phyloP scores from a whole-genome alignment of 176 grass and related monocot genomes.

The Juncus effusus region DNA sequence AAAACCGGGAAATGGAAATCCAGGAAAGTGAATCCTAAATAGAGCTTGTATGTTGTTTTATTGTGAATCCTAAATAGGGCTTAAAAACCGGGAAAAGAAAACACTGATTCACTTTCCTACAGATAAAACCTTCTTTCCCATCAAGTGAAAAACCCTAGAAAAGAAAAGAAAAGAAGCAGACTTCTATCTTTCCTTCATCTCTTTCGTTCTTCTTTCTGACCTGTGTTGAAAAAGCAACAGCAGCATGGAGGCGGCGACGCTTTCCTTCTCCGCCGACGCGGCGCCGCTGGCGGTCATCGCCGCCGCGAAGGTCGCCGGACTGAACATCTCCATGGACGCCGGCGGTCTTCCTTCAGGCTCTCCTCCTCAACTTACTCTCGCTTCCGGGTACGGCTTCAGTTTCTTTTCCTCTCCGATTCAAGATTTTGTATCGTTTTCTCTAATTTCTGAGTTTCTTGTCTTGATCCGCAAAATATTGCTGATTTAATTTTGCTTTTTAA shows the following conservation, averaged over 20 bases:
- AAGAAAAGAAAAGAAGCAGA: no score
- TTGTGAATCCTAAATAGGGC: no score
- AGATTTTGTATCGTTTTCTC: not conserved
- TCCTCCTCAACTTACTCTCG: conserved; percentile 39
- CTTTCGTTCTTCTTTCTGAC: no score
- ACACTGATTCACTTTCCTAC: no score
- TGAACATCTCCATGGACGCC: conserved; percentile 48
- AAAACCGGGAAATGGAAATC: no score
- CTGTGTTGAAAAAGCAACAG: no score
- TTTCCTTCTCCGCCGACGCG: conserved; percentile 52
- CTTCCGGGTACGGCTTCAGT: conserved; percentile 50
- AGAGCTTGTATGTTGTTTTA: no score
- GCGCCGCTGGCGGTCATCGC: conserved; percentile 64
- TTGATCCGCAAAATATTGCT: not conserved
- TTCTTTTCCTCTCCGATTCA: not conserved
- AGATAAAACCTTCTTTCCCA: no score
- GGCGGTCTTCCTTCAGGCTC: conserved; percentile 54
- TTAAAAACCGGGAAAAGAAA: no score
- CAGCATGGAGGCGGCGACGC: conserved; percentile 36
- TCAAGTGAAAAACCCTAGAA: no score
- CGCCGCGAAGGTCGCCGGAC: conserved; percentile 56
- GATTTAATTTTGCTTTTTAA: conserved; percentile 20
- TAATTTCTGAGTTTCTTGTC: conserved; percentile 2
- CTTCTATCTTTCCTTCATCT: not conserved
- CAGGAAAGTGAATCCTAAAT: no score